Evolutionary conservation across 2,329 filamentous ascomycete genomes (phyloP).

Genomic region (Monosporascus sp.): DNA sequence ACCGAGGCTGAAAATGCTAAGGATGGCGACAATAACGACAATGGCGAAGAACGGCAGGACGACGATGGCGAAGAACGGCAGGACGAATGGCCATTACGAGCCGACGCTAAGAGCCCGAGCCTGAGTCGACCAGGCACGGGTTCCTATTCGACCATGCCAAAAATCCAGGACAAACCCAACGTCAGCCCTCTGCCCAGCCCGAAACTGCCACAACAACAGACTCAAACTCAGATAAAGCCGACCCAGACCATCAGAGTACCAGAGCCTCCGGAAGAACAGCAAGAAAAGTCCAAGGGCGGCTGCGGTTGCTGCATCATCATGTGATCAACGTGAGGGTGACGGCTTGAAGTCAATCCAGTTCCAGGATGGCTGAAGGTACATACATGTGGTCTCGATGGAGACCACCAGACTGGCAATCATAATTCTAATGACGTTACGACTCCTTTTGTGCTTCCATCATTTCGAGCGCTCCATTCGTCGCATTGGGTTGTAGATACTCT

Average conservation of each 20-base stretch:
- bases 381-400: conserved; percentile 6
- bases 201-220: conserved; percentile 31
- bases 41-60: conserved; percentile 26
- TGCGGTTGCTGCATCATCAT: conserved; percentile 72
- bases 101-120: conserved; percentile 43
- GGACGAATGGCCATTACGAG: conserved; percentile 57
- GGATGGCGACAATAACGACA: conserved; percentile 10
- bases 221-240: conserved; percentile 34
- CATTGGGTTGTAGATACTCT: not conserved
- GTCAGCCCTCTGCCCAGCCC: conserved; percentile 40
- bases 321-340: conserved; percentile 38
- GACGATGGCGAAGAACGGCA: conserved; percentile 22
- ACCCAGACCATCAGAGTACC: conserved; percentile 39
- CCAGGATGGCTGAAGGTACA: conserved; percentile 3
- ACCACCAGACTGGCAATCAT: conserved; percentile 9
- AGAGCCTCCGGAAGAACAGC: conserved; percentile 46
- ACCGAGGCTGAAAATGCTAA: conserved; percentile 33
- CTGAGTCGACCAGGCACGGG: conserved; percentile 39
- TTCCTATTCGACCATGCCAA: conserved; percentile 60
- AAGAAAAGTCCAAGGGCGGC: conserved; percentile 49
- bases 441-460: conserved; percentile 8
- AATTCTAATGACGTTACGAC: conserved; percentile 20
- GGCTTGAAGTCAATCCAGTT: conserved; percentile 5
- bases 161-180: conserved; percentile 42
- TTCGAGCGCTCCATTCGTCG: conserved; percentile 16